A percentile compares a stretch with the other conserved stretches of the same genome.
phyloP scores from a whole-genome alignment of 106 monocot genomes.

The Amphibolis antarctica region DNA sequence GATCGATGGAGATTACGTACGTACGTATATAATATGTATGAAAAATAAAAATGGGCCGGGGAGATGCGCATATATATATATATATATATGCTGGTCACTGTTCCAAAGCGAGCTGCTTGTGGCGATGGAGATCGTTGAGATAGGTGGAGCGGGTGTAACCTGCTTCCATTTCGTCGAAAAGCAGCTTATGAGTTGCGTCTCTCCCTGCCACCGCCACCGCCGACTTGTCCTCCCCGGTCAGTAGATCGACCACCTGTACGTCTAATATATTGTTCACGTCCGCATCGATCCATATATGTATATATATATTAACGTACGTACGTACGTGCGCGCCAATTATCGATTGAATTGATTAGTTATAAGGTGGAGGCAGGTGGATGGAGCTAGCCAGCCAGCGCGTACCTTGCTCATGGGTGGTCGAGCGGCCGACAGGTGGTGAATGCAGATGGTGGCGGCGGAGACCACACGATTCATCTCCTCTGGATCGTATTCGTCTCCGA shows the following conservation, averaged over 20 bases:
- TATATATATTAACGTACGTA: too few species aligned
- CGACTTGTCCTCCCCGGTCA: constrained; percentile 40
- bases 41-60: too few species aligned
- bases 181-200: constrained; percentile 6
- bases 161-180: constrained; percentile 41
- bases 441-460: constrained; percentile 54
- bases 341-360: background rate
- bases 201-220: constrained; percentile 17
- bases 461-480: constrained; percentile 29
- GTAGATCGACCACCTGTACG: constrained; percentile 35
- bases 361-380: background rate
- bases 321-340: background rate
- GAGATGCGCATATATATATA: too few species aligned
- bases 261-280: too few species aligned
- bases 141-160: constrained; percentile 72
- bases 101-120: constrained; percentile 54
- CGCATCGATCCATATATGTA: too few species aligned
- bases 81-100: too few species aligned
- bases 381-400: background rate
- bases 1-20: too few species aligned
- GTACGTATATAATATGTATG: too few species aligned
- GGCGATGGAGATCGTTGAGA: constrained; percentile 69
- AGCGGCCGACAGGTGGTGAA: constrained; percentile 52
- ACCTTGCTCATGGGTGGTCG: constrained; percentile 77
- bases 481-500: constrained; percentile 3